Base-by-base conservation (phyloP, 1,284 basidiomycete genomes). In the Cryptococcus sp. region DNA sequence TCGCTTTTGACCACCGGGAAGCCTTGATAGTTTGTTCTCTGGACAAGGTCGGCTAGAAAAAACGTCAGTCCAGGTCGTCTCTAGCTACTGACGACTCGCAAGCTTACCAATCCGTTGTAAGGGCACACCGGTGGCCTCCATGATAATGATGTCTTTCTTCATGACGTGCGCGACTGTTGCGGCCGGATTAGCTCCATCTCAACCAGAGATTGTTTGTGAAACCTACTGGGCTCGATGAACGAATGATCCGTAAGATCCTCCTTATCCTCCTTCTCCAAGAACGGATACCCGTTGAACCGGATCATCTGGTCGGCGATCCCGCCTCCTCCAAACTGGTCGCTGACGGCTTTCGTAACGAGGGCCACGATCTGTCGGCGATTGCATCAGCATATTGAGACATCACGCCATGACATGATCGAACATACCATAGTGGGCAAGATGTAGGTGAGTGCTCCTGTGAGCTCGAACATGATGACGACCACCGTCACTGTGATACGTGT, bases 381-480 rank as follows among this genome's bases (percentile, higher is more conserved):
- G 52, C 24, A n/a, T 44, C 13, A 43, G 42, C n/a, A 47, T 62
- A 50, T 45, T 53, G 4, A 13, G 28, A 8, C 33, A 45, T 47
- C 11, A 16, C 13, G 13, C 24, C n/a, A n/a, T 28, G 5, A 21
- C 0, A 35, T 20, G 16, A 15, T 28, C 7, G n/a, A n/a, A 68
- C 82, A 69, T 64, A 91, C 92, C 96, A 99, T 99, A 4, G 93
- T 96, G 0, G 96, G 96, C 28, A 99, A 79, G 65, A 98, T 96
- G 75, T 99, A 98, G 12, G 93, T 98, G 66, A 98, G 77, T 1
- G 96, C 95, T 9, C 96, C 96, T 1, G 96, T 99, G n/a, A 99
- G 82, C 73, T 99, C 96, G 75, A 98, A 98, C 94, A 98, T 98
- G 78, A 99, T 97, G 53, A 98, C 96, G 1, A 98, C 96, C 2